These are phyloP conservation scores for Lolium rigidum DNA, from an alignment of 176 grass and related monocot genomes.

Conservation along the genomic window DNA sequence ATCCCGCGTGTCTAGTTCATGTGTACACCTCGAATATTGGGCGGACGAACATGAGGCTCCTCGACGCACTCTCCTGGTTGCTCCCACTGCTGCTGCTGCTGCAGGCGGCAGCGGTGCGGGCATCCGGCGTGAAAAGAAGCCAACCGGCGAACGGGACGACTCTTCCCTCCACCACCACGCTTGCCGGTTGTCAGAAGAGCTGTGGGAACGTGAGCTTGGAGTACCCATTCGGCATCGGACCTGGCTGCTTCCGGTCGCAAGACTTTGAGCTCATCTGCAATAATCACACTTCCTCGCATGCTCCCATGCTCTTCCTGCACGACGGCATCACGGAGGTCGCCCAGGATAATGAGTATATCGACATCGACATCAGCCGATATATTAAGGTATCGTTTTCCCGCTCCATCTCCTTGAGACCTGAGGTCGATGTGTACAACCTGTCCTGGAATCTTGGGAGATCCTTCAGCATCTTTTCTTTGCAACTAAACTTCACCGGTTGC, in stretches of 20 bases:
- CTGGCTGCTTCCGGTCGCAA: not conserved
- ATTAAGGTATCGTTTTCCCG: not conserved
- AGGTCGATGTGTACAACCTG: not conserved
- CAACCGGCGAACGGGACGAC: not conserved
- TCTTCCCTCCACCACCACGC: not conserved
- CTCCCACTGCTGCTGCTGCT: no score
- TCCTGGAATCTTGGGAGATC: not conserved
- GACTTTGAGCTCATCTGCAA: slow-evolving; percentile 10
- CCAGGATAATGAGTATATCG: not conserved
- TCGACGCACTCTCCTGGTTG: no score
- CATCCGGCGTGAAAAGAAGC: not conserved
- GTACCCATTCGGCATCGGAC: not conserved
- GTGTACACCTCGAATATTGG: no score
- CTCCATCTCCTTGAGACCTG: not conserved
- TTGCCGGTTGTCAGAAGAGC: not conserved
- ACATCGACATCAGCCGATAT: rapidly evolving
- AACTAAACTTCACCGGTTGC: not conserved
- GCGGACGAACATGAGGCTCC: no score
- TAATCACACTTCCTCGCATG: not conserved
- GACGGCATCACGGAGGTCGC: not conserved
- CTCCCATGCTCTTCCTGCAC: not conserved
- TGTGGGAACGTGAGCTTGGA: not conserved
- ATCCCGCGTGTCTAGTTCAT: no score
- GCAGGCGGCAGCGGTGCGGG: not conserved
- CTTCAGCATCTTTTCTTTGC: not conserved